Base-by-base conservation (phyloP, 2,329 filamentous ascomycete genomes). In the Cercospora sp. region DNA sequence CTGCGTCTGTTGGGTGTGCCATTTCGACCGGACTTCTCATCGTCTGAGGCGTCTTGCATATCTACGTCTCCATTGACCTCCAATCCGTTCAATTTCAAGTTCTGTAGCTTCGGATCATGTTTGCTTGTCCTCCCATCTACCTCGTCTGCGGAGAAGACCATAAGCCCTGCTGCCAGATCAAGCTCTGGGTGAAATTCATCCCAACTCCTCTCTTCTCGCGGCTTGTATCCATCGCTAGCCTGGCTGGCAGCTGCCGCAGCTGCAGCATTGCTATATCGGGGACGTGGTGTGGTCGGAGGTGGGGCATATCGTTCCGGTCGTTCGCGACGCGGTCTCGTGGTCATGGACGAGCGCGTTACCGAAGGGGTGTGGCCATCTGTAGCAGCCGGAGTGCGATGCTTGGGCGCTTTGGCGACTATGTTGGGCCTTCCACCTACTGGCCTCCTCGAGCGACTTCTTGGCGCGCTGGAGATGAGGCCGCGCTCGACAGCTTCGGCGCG, bases 111-210 rank as follows among this genome's bases (percentile, higher is more conserved):
- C 26, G 84, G 78, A 16, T 80, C 79, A 20, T 74, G 77, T 58
- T 71, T 71, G 51, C 67, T 73, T 26, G 67, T 82, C 51, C 89
- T 84, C 20, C 93, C 92, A 78, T 98, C 94, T 6, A 98, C 90
- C 72, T 97, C 92, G 70, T 95, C 90, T 1, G 93, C 89, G 60
- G 87, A 88, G 77, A 94, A 94, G 2, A 97, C 84, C 73, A 90
- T 88, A 71, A 97, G 90, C 3, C 87, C 88, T 12, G 86, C 86
- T 66, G 97, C 93, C 60, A 97, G 93, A 81, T 98, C 94, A 63
- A 99, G 87, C 75, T 97, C 92, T 0, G 93, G 93, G 79, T 99
- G 95, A 72, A 98, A 98, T 78, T 99, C 95, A 76, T 97, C 94
- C 93, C 94, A 99, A 63, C 93, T 92, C 70, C 94, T 89, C 82